A percentile compares a stretch with the other conserved stretches of the same genome.
Conservation (phyloP, 768 basidiomycete species). For the Mycena polygramma region DNA sequence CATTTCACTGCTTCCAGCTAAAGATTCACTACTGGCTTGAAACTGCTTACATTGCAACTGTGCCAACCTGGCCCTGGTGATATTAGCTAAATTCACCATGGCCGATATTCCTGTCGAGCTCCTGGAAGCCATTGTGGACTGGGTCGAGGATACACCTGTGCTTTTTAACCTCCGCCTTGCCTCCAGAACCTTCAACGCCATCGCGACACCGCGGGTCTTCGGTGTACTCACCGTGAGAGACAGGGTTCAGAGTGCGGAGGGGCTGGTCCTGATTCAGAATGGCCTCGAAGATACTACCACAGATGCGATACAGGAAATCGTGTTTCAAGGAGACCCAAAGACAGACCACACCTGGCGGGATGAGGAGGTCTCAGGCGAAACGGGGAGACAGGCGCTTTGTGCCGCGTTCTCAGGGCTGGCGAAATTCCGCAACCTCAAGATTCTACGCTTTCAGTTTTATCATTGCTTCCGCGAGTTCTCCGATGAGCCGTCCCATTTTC, state of each 20-base stretch:
- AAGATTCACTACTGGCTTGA: too few relatives aligned
- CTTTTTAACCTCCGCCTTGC: conserved; percentile 20
- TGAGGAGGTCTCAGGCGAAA: background rate
- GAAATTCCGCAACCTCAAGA: conserved; percentile 1
- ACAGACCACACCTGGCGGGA: background rate
- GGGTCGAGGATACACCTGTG: background rate
- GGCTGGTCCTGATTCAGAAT: background rate
- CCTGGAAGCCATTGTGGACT: background rate
- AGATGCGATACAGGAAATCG: background rate
- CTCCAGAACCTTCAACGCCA: conserved; percentile 19
- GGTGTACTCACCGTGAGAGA: conserved; percentile 6
- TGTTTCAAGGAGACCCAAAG: background rate
- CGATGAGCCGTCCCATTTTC: background rate
- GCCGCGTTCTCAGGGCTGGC: background rate
- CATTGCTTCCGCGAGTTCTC: background rate
- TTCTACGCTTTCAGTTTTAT: background rate
- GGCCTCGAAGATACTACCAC: background rate
- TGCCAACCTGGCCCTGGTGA: too few relatives aligned
- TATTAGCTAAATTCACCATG: background rate
- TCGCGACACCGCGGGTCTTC: conserved; percentile 19
- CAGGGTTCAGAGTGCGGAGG: conserved; percentile 18
- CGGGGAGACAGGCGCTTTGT: background rate
- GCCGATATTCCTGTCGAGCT: conserved; percentile 4
- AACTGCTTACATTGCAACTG: too few relatives aligned
- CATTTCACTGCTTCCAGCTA: too few relatives aligned